Conservation (phyloP, 2,329 filamentous ascomycete genomes). For the Kalmusia sp. region DNA sequence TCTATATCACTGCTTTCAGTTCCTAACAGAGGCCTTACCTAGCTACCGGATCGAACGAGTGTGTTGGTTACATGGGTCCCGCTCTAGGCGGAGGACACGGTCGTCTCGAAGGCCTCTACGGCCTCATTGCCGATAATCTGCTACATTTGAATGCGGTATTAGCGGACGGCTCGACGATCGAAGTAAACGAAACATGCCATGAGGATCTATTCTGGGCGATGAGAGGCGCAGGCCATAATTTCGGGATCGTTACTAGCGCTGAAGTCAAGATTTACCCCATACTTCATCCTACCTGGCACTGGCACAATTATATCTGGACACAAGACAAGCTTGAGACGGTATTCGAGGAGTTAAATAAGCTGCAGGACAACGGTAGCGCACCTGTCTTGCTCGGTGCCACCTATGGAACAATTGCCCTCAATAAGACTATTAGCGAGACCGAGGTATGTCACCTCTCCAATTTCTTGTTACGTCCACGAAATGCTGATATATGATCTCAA, state of each 20-base stretch:
- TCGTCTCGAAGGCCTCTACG: conserved; percentile 60
- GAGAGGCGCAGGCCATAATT: conserved; percentile 65
- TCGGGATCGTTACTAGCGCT: conserved; percentile 60
- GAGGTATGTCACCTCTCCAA: too few species aligned
- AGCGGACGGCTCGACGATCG: conserved; percentile 55
- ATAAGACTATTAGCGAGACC: too few species aligned
- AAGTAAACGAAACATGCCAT: too few species aligned
- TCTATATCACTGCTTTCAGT: neutral
- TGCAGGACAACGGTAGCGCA: too few species aligned
- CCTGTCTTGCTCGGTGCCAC: too few species aligned
- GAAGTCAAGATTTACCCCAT: conserved; percentile 57
- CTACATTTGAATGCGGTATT: conserved; percentile 61
- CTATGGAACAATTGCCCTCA: too few species aligned
- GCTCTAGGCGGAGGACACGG: conserved; percentile 66
- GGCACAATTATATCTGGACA: too few species aligned
- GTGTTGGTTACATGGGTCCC: conserved; percentile 56
- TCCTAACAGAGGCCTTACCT: neutral
- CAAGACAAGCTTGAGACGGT: too few species aligned
- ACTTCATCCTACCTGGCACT: too few species aligned
- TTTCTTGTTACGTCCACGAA: too few species aligned
- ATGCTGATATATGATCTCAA: too few species aligned
- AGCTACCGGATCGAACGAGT: conserved; percentile 56
- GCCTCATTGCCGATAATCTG: conserved; percentile 62
- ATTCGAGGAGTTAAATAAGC: too few species aligned
- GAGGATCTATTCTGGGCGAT: conserved; percentile 65